Evolutionary conservation across 2,329 filamentous ascomycete genomes (phyloP).

Genomic region (Onygenales sp.): DNA sequence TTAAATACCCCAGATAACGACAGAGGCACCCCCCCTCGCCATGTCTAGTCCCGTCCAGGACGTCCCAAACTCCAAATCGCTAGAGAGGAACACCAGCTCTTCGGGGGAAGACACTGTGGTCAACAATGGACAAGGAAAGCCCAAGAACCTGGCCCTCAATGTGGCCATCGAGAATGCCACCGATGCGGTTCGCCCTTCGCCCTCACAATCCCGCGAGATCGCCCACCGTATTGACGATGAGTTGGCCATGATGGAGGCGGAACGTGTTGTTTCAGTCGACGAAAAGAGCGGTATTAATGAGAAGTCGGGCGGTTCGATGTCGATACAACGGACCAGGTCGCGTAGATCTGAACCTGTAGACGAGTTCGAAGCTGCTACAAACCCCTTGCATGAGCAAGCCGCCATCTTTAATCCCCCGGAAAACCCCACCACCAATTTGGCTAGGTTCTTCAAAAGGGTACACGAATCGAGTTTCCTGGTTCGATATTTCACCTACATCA

Average conservation of each 20-base stretch:
- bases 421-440: slow-evolving; percentile 51
- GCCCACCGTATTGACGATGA: slow-evolving; percentile 56
- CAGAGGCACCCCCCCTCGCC: slow-evolving; percentile 3
- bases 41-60: slow-evolving; percentile 29
- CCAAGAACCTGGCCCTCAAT: slow-evolving; percentile 5
- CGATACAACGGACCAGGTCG: slow-evolving; percentile 44
- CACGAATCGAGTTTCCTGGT: slow-evolving; percentile 58
- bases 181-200: slow-evolving; percentile 28
- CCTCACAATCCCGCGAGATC: slow-evolving; percentile 50
- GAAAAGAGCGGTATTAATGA: slow-evolving; percentile 14
- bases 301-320: slow-evolving; percentile 30
- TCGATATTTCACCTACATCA: slow-evolving; percentile 63
- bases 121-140: slow-evolving; percentile 13
- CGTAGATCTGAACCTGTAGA: slow-evolving; percentile 49
- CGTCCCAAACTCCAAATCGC: slow-evolving; percentile 16
- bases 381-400: slow-evolving; percentile 58
- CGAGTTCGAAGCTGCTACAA: slow-evolving; percentile 58
- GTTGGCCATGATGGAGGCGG: slow-evolving; percentile 54
- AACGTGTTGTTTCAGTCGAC: slow-evolving; percentile 39
- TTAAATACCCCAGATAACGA: not conserved
- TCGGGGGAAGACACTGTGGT: slow-evolving; percentile 25
- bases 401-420: slow-evolving; percentile 56
- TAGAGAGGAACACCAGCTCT: slow-evolving; percentile 19
- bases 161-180: slow-evolving; percentile 5
- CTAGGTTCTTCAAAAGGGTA: slow-evolving; percentile 54